Evolutionary conservation across 2,329 filamentous ascomycete species (phyloP), one percentile per base, ranked within the genome.

Genomic region (Cladobotryum mycophilum): DNA sequence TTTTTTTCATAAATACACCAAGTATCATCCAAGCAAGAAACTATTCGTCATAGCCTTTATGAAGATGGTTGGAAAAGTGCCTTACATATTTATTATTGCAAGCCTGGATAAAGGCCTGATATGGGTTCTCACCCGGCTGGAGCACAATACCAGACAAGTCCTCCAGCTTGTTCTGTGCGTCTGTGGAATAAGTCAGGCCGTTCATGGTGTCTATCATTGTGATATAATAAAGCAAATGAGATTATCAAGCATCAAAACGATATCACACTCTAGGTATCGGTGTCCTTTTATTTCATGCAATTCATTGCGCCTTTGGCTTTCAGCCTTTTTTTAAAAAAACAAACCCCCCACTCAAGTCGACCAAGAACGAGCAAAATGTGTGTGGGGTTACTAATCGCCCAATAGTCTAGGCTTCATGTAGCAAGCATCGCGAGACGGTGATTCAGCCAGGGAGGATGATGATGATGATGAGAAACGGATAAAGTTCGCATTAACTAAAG

Each of bases 81-180:
- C 77, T 62, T 75, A 92, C 88, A 48, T 82, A 72, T 57, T 88
- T 74, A 64, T 86, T 72, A 44, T 82, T 69, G 63, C 85, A 89
- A 9, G 79, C 78, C 40, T 77, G 67, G 52, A 95, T 86, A 53
- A 95, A 70, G 15, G 84, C 81, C 57, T 88, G 77, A 64, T 91
- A 93, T 1, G 88, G 89, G 58, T 93, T 95, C 62, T 81, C 78
- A 42, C 76, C 79, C 0, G 76, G 73, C 55, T 70, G 64, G 51
- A 75, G 60, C 17, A 67, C 62, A 45, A 79, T 67, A 13, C 78
- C 78, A 1, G 79, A 80, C 22, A 81, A 64, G 47, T 81, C 76
- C 60, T 79, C 74, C 11, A 80, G 63, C 66, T 75, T 77, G 63
- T 78, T 78, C 54, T 65, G 69, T 13, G 70, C 67, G 40, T 77